Conservation (phyloP, 2,329 filamentous ascomycete species). For the Diaporthe sp. region DNA sequence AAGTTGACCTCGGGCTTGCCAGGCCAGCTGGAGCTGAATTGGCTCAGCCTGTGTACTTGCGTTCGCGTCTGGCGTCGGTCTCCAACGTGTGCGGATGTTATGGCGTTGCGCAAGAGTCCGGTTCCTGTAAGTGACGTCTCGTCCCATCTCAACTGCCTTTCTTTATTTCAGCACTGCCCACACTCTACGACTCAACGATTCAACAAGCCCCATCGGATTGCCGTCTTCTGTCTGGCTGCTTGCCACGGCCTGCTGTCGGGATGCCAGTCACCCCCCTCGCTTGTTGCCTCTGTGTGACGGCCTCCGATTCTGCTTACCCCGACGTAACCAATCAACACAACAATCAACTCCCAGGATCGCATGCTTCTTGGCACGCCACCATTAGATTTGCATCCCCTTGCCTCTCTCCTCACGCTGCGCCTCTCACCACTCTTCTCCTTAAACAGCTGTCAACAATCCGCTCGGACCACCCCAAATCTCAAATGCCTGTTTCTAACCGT, state of each 20-base stretch:
- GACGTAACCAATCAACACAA: conserved; percentile 6
- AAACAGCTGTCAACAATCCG: background rate
- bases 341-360: conserved; percentile 19
- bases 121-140: conserved; percentile 41
- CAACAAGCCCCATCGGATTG: conserved; percentile 23
- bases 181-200: conserved; percentile 10
- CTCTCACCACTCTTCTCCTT: background rate
- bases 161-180: conserved; percentile 8
- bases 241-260: background rate
- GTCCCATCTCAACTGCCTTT: conserved; percentile 36
- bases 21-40: conserved; percentile 11
- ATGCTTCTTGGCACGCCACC: conserved; percentile 23
- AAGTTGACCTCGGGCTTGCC: background rate
- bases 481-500: conserved; percentile 38
- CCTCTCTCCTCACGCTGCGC: conserved; percentile 25
- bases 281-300: conserved; percentile 11
- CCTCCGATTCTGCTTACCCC: conserved; percentile 22
- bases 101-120: conserved; percentile 41
- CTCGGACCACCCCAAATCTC: background rate
- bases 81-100: conserved; percentile 37
- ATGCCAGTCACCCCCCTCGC: conserved; percentile 3
- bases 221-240: conserved; percentile 17
- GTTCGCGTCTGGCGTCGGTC: conserved; percentile 23
- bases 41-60: background rate
- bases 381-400: conserved; percentile 27